Conservation (phyloP, 352 stramenopile genomes). For the Pythium inflatum region DNA sequence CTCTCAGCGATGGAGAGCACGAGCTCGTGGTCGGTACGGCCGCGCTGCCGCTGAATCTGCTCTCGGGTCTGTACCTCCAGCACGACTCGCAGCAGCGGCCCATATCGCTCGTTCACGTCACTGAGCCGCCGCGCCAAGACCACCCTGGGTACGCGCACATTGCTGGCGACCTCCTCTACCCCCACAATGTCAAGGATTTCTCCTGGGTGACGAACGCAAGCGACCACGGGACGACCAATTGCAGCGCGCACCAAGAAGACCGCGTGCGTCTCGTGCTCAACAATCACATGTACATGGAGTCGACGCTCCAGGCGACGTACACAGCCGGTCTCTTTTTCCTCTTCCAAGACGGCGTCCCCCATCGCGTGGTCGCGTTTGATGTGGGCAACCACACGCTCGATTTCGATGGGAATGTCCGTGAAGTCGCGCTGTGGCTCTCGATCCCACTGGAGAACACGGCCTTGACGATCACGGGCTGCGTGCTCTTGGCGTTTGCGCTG, state of each 20-base stretch:
- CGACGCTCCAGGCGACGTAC: slow-evolving; percentile 18
- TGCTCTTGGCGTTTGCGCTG: neutral
- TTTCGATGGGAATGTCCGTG: neutral
- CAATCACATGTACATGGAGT: slow-evolving; percentile 27
- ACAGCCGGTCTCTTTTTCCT: slow-evolving; percentile 23
- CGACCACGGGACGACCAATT: neutral
- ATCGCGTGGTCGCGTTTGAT: neutral
- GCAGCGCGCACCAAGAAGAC: slow-evolving; percentile 10
- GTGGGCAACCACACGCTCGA: neutral
- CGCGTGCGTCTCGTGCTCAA: slow-evolving; percentile 13
- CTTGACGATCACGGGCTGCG: neutral
- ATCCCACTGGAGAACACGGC: neutral
- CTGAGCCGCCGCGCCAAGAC: slow-evolving; percentile 4
- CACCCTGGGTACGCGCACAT: neutral
- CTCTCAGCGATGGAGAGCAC: neutral
- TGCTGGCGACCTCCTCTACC: slow-evolving; percentile 5
- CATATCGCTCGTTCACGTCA: slow-evolving; percentile 11
- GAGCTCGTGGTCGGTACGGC: neutral
- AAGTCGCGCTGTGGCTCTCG: neutral
- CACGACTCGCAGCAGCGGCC: neutral
- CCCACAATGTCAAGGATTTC: slow-evolving; percentile 6
- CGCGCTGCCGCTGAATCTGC: neutral
- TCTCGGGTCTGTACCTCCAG: neutral
- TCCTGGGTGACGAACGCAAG: neutral
- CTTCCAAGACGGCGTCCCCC: slow-evolving; percentile 8